Percentiles rank a stretch among this genome's conserved stretches.
Conservation (phyloP, 495 filamentous ascomycete genomes). For the Glutinoglossum americanum region DNA sequence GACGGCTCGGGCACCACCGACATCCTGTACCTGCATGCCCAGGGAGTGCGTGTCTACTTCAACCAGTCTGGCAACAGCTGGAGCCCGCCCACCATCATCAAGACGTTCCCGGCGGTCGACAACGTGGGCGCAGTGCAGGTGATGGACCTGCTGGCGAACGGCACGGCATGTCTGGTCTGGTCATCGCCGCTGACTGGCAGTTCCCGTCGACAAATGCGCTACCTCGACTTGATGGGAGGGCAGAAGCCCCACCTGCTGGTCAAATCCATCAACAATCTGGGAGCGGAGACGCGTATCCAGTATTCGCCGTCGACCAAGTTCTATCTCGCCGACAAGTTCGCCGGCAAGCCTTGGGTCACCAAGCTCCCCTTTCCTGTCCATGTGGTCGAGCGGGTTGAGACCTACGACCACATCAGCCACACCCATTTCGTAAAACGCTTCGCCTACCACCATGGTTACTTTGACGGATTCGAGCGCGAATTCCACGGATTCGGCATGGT, state of each 20-base stretch:
- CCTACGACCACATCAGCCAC: not conserved
- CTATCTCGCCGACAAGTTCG: slow-evolving; percentile 11
- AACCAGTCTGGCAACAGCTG: not conserved
- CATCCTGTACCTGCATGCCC: slow-evolving; percentile 13
- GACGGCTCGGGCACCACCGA: slow-evolving; percentile 18
- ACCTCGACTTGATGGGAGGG: slow-evolving; percentile 7
- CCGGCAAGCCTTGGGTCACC: slow-evolving; percentile 15
- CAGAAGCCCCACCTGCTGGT: slow-evolving; percentile 8
- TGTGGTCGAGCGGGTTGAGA: slow-evolving; percentile 6
- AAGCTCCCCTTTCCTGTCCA: slow-evolving; percentile 16
- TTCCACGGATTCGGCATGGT: slow-evolving; percentile 20
- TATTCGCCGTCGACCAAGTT: slow-evolving; percentile 16
- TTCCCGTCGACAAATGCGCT: not conserved
- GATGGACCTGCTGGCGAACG: slow-evolving; percentile 17
- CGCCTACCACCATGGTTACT: slow-evolving; percentile 17
- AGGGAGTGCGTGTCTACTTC: not conserved
- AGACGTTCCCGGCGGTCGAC: slow-evolving; percentile 4
- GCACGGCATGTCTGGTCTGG: slow-evolving; percentile 16
- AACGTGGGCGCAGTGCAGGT: not conserved
- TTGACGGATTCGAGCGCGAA: slow-evolving; percentile 16
- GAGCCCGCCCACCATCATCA: not conserved
- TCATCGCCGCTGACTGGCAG: not conserved
- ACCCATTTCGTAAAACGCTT: not conserved
- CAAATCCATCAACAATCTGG: slow-evolving; percentile 7
- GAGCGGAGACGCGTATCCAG: slow-evolving; percentile 8